Conservation (phyloP, 1,284 basidiomycete genomes). For the Trichosporon faecale region DNA sequence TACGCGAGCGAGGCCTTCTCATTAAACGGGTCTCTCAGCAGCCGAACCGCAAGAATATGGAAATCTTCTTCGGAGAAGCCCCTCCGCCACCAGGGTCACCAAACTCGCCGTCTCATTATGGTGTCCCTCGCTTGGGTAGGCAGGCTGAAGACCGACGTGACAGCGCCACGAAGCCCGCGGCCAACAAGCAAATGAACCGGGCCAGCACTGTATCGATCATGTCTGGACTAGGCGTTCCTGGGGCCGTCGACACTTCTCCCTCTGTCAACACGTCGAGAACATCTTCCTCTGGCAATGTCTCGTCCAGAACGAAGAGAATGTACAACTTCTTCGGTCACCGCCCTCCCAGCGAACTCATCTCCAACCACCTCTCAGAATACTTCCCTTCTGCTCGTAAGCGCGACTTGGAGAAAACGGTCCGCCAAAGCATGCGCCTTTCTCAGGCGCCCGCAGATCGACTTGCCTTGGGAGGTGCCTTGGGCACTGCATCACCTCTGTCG, state of each 20-base stretch:
- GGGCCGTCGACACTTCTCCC: constrained; percentile 63
- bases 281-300: constrained; percentile 46
- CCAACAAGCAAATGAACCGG: constrained; percentile 70
- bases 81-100: constrained; percentile 53
- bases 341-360: constrained; percentile 94
- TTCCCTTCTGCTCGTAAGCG: constrained; percentile 93
- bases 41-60: constrained; percentile 56
- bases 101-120: constrained; percentile 53
- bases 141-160: constrained; percentile 18
- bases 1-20: constrained; percentile 74
- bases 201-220: constrained; percentile 92
- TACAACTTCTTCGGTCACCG: constrained; percentile 98
- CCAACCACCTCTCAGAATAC: constrained; percentile 91
- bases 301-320: constrained; percentile 56
- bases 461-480: not conserved
- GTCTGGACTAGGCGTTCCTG: constrained; percentile 79
- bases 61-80: constrained; percentile 61
- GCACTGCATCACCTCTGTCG: constrained; percentile 8
- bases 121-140: constrained; percentile 39
- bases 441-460: constrained; percentile 27
- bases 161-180: not conserved
- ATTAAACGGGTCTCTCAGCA: constrained; percentile 60
- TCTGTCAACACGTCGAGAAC: constrained; percentile 39
- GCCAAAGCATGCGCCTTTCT: constrained; percentile 72
- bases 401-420: constrained; percentile 71